Evolutionary conservation across 345 rosid genomes (phyloP).

Genomic region (Raphanus raphanistrum): DNA sequence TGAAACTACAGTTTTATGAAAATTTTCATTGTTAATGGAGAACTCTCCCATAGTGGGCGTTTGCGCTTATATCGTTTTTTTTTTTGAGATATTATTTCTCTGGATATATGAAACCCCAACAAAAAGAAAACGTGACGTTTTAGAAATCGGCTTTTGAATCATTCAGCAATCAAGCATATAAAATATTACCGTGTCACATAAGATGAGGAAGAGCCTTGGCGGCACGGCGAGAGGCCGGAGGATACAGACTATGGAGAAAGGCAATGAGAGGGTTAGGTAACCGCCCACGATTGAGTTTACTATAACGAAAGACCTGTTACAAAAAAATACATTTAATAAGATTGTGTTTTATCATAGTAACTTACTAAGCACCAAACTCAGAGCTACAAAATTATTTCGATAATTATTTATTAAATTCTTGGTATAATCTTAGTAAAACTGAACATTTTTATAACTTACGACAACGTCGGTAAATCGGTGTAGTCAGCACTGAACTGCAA

Average conservation of each 20-base stretch:
- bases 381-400: not conserved
- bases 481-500: conserved; percentile 85
- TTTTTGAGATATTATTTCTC: not conserved
- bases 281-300: conserved; percentile 66
- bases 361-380: not conserved
- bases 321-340: not conserved
- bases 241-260: conserved; percentile 66
- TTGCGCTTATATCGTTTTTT: not conserved
- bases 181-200: conserved; percentile 56
- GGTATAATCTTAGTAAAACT: not conserved
- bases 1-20: not conserved
- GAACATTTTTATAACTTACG: conserved; percentile 41
- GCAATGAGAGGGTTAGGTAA: conserved; percentile 69
- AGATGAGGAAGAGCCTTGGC: conserved; percentile 57
- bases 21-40: not conserved
- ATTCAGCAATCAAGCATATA: not conserved
- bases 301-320: conserved; percentile 59
- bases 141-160: too few relatives aligned
- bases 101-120: not conserved
- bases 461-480: conserved; percentile 69
- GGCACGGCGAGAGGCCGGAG: conserved; percentile 62
- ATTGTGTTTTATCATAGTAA: not conserved
- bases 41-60: not conserved
- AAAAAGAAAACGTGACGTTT: not conserved
- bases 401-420: not conserved